phyloP scores from a whole-genome alignment of 345 rosid species.

The Melaleuca quinquenervia region DNA sequence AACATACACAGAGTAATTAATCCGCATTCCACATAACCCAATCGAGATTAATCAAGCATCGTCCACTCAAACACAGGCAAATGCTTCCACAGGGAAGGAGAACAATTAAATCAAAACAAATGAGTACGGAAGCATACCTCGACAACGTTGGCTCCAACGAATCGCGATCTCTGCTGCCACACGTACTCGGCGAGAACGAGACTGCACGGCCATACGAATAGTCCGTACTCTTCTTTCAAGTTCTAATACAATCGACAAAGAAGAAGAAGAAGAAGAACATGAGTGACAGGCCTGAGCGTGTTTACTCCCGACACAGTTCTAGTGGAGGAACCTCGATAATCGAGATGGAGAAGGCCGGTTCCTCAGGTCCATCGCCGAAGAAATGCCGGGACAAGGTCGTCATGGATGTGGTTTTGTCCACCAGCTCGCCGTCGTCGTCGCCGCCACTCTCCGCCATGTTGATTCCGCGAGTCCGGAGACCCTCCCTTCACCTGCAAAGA shows the following conservation, averaged over 20 bases:
- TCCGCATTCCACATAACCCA: neutral
- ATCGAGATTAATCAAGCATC: neutral
- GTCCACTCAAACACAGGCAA: neutral
- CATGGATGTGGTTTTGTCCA: constrained; percentile 10
- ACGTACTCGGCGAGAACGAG: constrained; percentile 78
- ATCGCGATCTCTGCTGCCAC: constrained; percentile 74
- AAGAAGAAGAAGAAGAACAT: neutral
- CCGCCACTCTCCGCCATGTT: neutral
- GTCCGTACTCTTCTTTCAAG: constrained; percentile 84
- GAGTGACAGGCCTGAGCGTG: neutral
- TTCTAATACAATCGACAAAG: constrained; percentile 18
- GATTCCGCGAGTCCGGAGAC: neutral
- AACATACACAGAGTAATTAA: neutral
- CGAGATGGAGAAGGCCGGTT: constrained; percentile 38
- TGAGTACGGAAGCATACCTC: constrained; percentile 26
- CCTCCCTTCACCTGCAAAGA: neutral
- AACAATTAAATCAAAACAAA: neutral
- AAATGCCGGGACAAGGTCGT: constrained; percentile 40
- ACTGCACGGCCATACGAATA: constrained; percentile 88
- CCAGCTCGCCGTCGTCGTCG: constrained; percentile 1
- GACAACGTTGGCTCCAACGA: constrained; percentile 36
- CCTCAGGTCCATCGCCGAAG: constrained; percentile 30
- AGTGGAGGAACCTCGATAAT: constrained; percentile 47
- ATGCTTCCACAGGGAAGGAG: neutral
- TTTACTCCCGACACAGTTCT: neutral